These are phyloP conservation scores for Mycena latifolia DNA, from an alignment of 768 basidiomycete genomes.

Conservation along the genomic window DNA sequence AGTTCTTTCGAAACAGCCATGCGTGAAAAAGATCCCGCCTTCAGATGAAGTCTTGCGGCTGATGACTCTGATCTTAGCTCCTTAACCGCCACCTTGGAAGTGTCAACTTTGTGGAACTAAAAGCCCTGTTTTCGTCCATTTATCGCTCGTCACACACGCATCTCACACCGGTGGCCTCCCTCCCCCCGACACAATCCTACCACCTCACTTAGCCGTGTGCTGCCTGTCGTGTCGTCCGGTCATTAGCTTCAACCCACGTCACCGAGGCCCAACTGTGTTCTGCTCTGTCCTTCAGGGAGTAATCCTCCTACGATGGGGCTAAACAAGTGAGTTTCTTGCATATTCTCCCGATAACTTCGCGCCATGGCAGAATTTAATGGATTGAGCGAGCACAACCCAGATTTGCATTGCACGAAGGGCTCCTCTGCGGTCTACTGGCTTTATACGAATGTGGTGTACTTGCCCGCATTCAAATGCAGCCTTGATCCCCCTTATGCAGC, in stretches of 20 bases:
- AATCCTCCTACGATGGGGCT: constrained; percentile 84
- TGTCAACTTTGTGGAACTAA: constrained; percentile 89
- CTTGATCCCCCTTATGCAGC: constrained; percentile 79
- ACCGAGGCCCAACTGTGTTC: constrained; percentile 87
- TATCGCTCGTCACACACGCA: constrained; percentile 94
- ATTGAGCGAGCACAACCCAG: constrained; percentile 93
- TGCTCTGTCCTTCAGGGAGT: constrained; percentile 83
- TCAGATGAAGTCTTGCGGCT: constrained; percentile 8
- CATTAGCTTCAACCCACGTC: constrained; percentile 78
- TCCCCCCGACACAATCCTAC: constrained; percentile 90
- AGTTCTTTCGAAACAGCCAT: constrained; percentile 98
- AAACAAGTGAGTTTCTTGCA: constrained; percentile 71
- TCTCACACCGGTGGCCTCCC: constrained; percentile 86
- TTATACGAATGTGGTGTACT: constrained; percentile 90
- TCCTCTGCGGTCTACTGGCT: constrained; percentile 87
- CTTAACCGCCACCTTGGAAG: constrained; percentile 94
- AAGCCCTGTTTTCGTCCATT: constrained; percentile 86
- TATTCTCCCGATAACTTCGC: constrained; percentile 7
- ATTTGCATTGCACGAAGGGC: constrained; percentile 93
- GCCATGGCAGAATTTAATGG: too few species aligned
- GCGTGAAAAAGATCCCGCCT: constrained; percentile 76
- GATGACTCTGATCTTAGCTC: constrained; percentile 59
- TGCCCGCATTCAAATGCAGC: constrained; percentile 87
- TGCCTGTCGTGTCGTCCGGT: constrained; percentile 82
- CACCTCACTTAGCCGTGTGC: constrained; percentile 79